phyloP scores from a whole-genome alignment of 163 green algal genomes.

The Chlorella variabilis region DNA sequence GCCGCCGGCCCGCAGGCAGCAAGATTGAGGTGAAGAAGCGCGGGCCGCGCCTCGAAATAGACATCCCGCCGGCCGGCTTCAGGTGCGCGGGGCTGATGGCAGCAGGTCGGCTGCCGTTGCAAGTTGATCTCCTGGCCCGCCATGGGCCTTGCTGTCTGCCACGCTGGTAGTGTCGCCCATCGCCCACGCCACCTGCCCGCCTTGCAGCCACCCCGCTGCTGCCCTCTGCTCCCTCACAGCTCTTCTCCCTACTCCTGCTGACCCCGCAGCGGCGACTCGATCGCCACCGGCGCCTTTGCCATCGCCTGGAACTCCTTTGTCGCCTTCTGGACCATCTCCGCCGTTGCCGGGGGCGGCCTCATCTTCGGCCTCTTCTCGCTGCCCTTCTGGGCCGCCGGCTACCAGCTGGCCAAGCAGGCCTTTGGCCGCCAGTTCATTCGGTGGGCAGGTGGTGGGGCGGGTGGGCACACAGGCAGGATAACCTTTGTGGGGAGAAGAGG shows the following conservation, averaged over 20 bases:
- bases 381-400: conserved; percentile 81
- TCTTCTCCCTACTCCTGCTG: too few species aligned
- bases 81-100: neutral
- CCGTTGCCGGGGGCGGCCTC: conserved; percentile 67
- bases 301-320: conserved; percentile 73
- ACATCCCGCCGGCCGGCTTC: conserved; percentile 69
- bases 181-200: too few species aligned
- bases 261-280: conserved; percentile 5
- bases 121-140: too few species aligned
- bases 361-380: conserved; percentile 83
- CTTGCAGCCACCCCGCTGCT: too few species aligned
- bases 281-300: conserved; percentile 52
- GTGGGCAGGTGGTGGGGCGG: conserved; percentile 1
- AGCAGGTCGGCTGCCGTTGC: neutral
- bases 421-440: conserved; percentile 63
- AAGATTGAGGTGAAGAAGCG: conserved; percentile 38
- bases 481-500: too few species aligned
- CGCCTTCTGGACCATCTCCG: conserved; percentile 68
- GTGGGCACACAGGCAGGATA: too few species aligned
- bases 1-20: conserved; percentile 25
- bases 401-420: conserved; percentile 57
- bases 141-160: too few species aligned
- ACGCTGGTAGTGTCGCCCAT: too few species aligned
- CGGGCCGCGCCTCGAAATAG: conserved; percentile 59
- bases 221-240: too few species aligned